A percentile compares a stretch with the other conserved stretches of the same genome.
Evolutionary conservation across 805 yeast species (phyloP).

Genomic region (Cyberlindnera euphorbiae): DNA sequence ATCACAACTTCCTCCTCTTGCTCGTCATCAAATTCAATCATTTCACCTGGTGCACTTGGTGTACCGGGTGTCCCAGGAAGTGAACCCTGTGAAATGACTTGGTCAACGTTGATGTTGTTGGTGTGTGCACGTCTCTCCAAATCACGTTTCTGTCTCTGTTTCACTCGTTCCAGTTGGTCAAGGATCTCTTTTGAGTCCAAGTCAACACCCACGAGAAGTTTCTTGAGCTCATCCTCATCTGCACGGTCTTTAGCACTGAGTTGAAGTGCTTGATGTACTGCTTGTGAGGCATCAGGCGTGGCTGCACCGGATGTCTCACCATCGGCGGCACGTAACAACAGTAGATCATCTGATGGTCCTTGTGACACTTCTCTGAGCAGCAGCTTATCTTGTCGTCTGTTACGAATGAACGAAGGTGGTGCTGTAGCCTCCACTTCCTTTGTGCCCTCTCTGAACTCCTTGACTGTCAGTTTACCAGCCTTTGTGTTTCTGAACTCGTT

Average conservation of each 20-base stretch:
- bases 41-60: slow-evolving; percentile 1
- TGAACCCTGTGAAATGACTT: too few relatives aligned
- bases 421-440: slow-evolving; percentile 33
- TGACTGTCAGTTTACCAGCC: slow-evolving; percentile 68
- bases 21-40: slow-evolving; percentile 12
- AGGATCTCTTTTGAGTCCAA: slow-evolving; percentile 23
- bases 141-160: slow-evolving; percentile 22
- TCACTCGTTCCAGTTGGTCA: slow-evolving; percentile 27
- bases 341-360: slow-evolving; percentile 3
- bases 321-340: not conserved
- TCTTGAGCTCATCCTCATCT: slow-evolving; percentile 16
- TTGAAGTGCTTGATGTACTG: too few relatives aligned
- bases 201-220: slow-evolving; percentile 18
- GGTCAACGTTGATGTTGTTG: slow-evolving; percentile 14
- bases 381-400: slow-evolving; percentile 46
- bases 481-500: slow-evolving; percentile 80
- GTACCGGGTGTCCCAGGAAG: not conserved
- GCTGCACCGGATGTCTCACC: too few relatives aligned
- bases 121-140: slow-evolving; percentile 14
- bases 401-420: slow-evolving; percentile 80
- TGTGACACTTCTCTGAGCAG: slow-evolving; percentile 9
- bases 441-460: slow-evolving; percentile 58
- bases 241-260: slow-evolving; percentile 21
- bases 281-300: too few relatives aligned
- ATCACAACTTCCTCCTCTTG: slow-evolving; percentile 7